Evolutionary conservation across 2,329 filamentous ascomycete species (phyloP).

Genomic region (Paracamarosporium sp.): DNA sequence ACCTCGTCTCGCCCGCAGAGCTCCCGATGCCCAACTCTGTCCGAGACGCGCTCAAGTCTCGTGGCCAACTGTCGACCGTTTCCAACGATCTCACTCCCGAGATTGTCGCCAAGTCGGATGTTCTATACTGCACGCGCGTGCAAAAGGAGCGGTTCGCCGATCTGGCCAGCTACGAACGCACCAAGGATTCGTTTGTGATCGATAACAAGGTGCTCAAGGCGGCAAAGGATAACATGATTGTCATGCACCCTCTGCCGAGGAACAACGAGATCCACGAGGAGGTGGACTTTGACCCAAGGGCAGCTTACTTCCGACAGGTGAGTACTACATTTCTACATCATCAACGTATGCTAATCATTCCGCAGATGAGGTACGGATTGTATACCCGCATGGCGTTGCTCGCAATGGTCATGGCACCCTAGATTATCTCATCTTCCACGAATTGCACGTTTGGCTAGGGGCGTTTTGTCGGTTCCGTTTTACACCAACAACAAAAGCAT

Average conservation of each 20-base stretch:
- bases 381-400: conserved; percentile 98
- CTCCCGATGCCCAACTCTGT: conserved; percentile 80
- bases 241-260: conserved; percentile 93
- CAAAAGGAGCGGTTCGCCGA: conserved; percentile 96
- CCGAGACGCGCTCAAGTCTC: conserved; percentile 71
- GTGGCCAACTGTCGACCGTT: conserved; percentile 79
- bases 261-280: conserved; percentile 95
- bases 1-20: conserved; percentile 84
- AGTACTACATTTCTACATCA: conserved; percentile 46
- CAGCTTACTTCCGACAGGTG: conserved; percentile 99
- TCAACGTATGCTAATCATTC: conserved; percentile 49
- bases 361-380: conserved; percentile 93
- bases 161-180: conserved; percentile 77
- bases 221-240: conserved; percentile 90
- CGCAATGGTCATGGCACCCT: conserved; percentile 82
- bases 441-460: neutral
- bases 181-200: conserved; percentile 88
- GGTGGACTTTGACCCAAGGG: conserved; percentile 95
- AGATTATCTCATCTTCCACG: conserved; percentile 11
- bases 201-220: conserved; percentile 89
- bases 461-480: neutral
- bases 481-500: conserved; percentile 2
- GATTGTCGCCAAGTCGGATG: conserved; percentile 84
- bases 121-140: conserved; percentile 95
- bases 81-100: conserved; percentile 82